Evolutionary conservation across 371 early-diverging fungal genomes (phyloP).

Genomic region (Mortierella sp.): DNA sequence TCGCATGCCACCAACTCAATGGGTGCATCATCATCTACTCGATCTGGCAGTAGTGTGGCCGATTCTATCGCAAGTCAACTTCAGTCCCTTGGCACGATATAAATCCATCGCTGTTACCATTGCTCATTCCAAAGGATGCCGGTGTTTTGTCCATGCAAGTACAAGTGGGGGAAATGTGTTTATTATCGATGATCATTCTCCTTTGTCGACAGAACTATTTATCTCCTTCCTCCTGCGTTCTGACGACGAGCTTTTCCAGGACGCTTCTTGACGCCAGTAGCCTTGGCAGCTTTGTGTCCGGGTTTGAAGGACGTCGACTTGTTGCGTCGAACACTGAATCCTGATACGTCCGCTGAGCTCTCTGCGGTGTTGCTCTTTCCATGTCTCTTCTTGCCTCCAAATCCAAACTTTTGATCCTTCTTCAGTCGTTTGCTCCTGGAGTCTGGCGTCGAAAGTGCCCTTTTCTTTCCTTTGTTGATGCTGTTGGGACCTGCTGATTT

Average conservation of each 20-base stretch:
- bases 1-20: constrained; percentile 20
- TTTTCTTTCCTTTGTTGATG: constrained; percentile 33
- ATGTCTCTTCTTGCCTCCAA: constrained; percentile 86
- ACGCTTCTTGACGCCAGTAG: constrained; percentile 43
- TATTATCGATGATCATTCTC: neutral
- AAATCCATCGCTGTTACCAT: neutral
- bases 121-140: too few species aligned
- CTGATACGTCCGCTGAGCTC: constrained; percentile 75
- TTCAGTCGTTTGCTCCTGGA: constrained; percentile 52
- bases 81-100: constrained; percentile 15
- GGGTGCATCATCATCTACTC: constrained; percentile 8
- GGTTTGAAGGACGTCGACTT: constrained; percentile 57
- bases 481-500: constrained; percentile 45
- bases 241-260: constrained; percentile 54
- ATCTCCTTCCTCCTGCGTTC: constrained; percentile 42
- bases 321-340: constrained; percentile 74
- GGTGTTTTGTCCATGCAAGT: too few species aligned
- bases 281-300: constrained; percentile 48
- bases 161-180: neutral
- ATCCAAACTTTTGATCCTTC: constrained; percentile 80
- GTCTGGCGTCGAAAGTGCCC: constrained; percentile 54
- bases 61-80: constrained; percentile 11
- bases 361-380: constrained; percentile 86
- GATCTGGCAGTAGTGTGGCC: neutral
- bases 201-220: neutral